Conservation (phyloP, 2,329 filamentous ascomycete genomes). For the Aspergillus novoparasiticus region DNA sequence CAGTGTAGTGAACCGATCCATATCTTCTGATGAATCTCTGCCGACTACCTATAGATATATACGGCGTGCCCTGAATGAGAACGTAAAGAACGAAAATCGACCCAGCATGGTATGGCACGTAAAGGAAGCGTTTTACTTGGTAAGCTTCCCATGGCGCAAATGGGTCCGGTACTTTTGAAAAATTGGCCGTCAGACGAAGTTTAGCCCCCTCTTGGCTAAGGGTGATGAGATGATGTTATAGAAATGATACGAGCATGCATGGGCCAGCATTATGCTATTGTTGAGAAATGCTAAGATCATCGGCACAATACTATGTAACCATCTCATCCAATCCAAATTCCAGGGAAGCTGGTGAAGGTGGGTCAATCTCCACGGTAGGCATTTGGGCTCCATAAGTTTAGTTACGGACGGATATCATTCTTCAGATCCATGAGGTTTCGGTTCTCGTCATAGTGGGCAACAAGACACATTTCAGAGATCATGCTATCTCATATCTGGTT, state of each 20-base stretch:
- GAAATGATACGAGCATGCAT: background rate
- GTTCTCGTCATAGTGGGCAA: background rate
- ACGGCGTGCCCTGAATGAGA: background rate
- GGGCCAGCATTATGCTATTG: background rate
- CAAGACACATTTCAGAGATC: background rate
- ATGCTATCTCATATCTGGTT: background rate
- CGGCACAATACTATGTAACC: background rate
- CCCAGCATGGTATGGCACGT: too few relatives aligned
- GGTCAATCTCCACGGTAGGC: slow-evolving; percentile 5
- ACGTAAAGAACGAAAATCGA: too few relatives aligned
- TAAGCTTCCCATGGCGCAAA: background rate
- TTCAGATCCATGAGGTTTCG: background rate
- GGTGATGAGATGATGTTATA: background rate
- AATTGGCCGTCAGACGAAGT: background rate
- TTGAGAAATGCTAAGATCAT: background rate
- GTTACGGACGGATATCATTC: background rate
- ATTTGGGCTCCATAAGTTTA: slow-evolving; percentile 1
- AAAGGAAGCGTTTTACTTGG: background rate
- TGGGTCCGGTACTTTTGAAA: background rate
- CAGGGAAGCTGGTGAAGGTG: background rate
- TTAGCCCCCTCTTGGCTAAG: background rate
- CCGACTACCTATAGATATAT: background rate
- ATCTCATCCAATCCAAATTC: background rate
- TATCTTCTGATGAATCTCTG: background rate
- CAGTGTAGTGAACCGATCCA: background rate